Conservation (phyloP, 805 yeast genomes). For the Lachancea waltii region DNA sequence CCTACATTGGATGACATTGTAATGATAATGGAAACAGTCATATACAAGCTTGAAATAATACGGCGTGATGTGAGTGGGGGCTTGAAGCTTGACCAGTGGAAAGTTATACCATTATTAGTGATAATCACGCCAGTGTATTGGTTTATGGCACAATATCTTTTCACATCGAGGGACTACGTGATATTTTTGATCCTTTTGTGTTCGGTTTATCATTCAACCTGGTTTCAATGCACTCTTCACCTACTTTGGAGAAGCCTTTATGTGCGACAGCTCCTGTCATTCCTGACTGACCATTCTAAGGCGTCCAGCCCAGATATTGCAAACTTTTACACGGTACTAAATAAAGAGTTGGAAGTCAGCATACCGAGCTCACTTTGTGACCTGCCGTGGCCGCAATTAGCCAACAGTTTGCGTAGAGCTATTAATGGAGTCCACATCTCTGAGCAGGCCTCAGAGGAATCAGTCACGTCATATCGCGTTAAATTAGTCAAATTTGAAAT, state of each 20-base stretch:
- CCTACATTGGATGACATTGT: slow-evolving; percentile 32
- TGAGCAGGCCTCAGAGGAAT: background rate
- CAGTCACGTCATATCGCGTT: slow-evolving; percentile 4
- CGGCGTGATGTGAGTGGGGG: slow-evolving; percentile 12
- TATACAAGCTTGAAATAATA: slow-evolving; percentile 21
- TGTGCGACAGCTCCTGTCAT: slow-evolving; percentile 16
- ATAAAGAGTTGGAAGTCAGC: too few relatives aligned
- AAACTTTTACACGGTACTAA: background rate
- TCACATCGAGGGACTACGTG: slow-evolving; percentile 14
- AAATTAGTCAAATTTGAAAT: slow-evolving; percentile 20
- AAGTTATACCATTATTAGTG: slow-evolving; percentile 3
- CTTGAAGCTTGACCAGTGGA: background rate
- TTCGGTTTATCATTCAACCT: slow-evolving; percentile 21
- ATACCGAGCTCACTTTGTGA: background rate
- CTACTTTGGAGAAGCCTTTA: slow-evolving; percentile 24
- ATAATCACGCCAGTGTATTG: slow-evolving; percentile 20
- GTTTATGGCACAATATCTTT: slow-evolving; percentile 11
- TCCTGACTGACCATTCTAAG: background rate
- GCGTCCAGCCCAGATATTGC: background rate
- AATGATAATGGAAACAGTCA: slow-evolving; percentile 20
- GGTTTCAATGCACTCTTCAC: slow-evolving; percentile 26
- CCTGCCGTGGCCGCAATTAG: background rate
- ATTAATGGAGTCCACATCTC: background rate
- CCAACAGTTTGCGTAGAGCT: background rate
- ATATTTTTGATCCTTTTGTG: slow-evolving; percentile 8